These are phyloP conservation scores for Gloeostereum incarnatum DNA, from an alignment of 768 basidiomycete genomes.

Conservation along the genomic window DNA sequence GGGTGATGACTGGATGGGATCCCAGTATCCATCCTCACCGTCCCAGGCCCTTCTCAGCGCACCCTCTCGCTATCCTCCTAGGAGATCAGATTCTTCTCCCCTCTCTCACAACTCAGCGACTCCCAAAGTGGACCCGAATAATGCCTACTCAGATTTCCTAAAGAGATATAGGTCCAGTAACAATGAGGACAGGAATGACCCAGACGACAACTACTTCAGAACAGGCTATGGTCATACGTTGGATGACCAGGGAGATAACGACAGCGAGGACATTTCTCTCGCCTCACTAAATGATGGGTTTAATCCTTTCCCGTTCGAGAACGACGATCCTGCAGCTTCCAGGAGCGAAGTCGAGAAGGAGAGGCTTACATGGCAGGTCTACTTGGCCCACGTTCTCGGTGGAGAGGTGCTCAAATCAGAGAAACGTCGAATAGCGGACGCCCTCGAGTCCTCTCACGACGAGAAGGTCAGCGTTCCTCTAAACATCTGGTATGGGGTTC, in stretches of 20 bases:
- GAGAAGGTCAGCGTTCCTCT: constrained; percentile 59
- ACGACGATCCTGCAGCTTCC: constrained; percentile 54
- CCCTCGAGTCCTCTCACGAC: constrained; percentile 58
- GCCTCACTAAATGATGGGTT: constrained; percentile 26
- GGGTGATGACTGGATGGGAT: constrained; percentile 31
- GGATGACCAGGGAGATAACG: constrained; percentile 62
- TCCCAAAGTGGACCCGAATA: constrained; percentile 25
- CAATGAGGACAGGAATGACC: constrained; percentile 61
- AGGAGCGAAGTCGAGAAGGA: constrained; percentile 69
- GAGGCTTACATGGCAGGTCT: constrained; percentile 90
- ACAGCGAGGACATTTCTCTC: constrained; percentile 58
- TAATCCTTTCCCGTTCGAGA: constrained; percentile 43
- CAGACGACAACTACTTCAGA: constrained; percentile 78
- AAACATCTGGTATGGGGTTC: constrained; percentile 83
- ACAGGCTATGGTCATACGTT: constrained; percentile 58
- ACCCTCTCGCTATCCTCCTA: constrained; percentile 1
- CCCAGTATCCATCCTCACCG: constrained; percentile 17
- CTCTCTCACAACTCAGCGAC: constrained; percentile 10
- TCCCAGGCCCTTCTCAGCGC: constrained; percentile 2
- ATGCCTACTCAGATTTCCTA: constrained; percentile 76
- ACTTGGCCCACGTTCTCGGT: constrained; percentile 87
- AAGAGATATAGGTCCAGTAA: constrained; percentile 59
- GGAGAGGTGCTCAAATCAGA: constrained; percentile 95
- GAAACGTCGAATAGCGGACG: constrained; percentile 84
- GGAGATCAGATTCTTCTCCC: constrained; percentile 1